phyloP scores from a whole-genome alignment of 2,329 filamentous ascomycete genomes.

The Leptographium radiaticola region DNA sequence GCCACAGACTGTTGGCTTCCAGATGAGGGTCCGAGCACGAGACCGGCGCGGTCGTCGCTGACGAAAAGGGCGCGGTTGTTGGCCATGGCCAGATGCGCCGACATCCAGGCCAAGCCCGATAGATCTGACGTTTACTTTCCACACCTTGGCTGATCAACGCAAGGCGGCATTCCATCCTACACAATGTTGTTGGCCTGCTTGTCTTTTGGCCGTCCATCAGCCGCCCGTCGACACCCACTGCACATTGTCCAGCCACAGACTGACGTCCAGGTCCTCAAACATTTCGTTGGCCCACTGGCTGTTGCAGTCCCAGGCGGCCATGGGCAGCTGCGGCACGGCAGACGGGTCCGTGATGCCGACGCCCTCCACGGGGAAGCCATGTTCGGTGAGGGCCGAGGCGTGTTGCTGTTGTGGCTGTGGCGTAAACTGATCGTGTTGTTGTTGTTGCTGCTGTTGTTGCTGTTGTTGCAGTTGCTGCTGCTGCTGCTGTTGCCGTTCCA shows the following conservation, averaged over 20 bases:
- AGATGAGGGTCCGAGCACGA: too few species aligned
- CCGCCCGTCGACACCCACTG: constrained; percentile 5
- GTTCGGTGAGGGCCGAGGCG: too few species aligned
- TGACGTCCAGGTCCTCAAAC: constrained; percentile 11
- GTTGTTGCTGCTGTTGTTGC: not conserved
- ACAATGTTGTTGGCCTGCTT: too few species aligned
- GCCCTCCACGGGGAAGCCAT: not conserved
- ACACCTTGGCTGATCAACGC: too few species aligned
- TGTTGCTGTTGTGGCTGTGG: too few species aligned
- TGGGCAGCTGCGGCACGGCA: not conserved
- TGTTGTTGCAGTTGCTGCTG: not conserved
- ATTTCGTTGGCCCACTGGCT: constrained; percentile 11
- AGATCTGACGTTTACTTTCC: too few species aligned
- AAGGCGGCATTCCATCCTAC: too few species aligned
- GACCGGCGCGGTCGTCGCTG: too few species aligned
- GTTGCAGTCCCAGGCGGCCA: constrained; percentile 8
- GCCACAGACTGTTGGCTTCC: too few species aligned
- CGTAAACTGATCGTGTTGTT: not conserved
- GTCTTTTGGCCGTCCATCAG: not conserved
- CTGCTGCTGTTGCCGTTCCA: not conserved
- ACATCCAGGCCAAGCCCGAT: too few species aligned
- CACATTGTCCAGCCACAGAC: constrained; percentile 11
- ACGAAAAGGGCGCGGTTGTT: too few species aligned
- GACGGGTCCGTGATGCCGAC: not conserved
- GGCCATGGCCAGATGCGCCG: too few species aligned